These are phyloP conservation scores for Cladophialophora immunda DNA, from an alignment of 2,329 filamentous ascomycete genomes.

Conservation along the genomic window DNA sequence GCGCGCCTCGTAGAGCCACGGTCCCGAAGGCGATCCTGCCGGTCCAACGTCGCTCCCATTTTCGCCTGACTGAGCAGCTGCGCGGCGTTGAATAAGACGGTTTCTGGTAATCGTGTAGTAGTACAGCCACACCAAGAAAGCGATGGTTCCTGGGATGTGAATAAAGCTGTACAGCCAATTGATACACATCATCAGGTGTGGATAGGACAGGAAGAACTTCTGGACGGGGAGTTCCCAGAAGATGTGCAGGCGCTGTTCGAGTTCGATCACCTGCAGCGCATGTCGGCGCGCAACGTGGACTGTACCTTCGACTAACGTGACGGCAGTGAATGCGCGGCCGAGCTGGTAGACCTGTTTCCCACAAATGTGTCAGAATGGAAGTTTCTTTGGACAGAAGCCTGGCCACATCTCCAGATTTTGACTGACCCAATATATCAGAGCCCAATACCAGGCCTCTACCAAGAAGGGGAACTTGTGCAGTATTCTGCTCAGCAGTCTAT, in stretches of 20 bases:
- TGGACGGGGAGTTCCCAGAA: constrained; percentile 73
- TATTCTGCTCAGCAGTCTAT: constrained; percentile 69
- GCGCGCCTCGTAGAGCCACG: constrained; percentile 63
- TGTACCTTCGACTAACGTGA: constrained; percentile 73
- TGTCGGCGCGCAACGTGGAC: constrained; percentile 74
- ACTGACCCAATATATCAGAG: constrained; percentile 77
- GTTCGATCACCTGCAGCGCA: constrained; percentile 71
- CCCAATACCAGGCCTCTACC: constrained; percentile 80
- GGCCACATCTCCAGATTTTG: too few relatives aligned
- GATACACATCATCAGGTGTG: constrained; percentile 70
- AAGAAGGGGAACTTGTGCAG: constrained; percentile 75
- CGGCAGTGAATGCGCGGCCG: constrained; percentile 74
- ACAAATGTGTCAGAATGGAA: background rate
- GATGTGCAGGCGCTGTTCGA: constrained; percentile 71
- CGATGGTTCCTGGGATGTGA: constrained; percentile 78
- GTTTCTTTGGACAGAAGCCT: background rate
- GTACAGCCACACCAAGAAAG: constrained; percentile 73
- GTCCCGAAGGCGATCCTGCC: constrained; percentile 56
- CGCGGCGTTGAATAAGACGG: constrained; percentile 53
- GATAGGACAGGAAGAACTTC: constrained; percentile 62
- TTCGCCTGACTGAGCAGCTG: constrained; percentile 44
- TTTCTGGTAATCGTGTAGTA: constrained; percentile 73
- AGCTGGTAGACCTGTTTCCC: constrained; percentile 72
- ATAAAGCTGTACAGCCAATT: constrained; percentile 80
- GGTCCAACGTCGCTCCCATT: constrained; percentile 41